phyloP scores from a whole-genome alignment of 2,329 filamentous ascomycete species.

The Helotiales sp. region DNA sequence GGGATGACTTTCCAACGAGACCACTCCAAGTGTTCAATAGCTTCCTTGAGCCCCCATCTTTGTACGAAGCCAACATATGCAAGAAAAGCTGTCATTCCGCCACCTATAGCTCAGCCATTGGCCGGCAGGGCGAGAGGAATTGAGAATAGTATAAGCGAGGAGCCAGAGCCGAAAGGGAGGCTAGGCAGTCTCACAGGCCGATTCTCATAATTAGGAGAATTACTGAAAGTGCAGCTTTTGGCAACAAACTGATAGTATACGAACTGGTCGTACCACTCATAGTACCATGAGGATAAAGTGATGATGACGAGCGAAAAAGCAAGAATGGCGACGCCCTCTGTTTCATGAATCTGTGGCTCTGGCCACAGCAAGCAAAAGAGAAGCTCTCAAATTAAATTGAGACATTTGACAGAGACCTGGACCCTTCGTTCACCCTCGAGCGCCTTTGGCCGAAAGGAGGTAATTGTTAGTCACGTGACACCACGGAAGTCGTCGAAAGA shows the following conservation, averaged over 20 bases:
- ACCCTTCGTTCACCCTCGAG: not conserved
- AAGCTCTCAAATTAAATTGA: slow-evolving; percentile 1
- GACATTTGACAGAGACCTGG: not conserved
- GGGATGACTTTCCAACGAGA: no score
- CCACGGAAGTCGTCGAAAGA: not conserved
- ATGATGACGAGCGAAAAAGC: not conserved
- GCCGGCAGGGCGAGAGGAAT: not conserved
- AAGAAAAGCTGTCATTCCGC: not conserved
- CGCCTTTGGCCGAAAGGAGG: not conserved
- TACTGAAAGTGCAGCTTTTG: not conserved
- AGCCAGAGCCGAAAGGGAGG: not conserved
- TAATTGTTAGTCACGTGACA: not conserved
- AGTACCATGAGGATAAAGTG: not conserved
- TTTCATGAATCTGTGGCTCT: not conserved
- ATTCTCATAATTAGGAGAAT: not conserved
- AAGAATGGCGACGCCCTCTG: not conserved
- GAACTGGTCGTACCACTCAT: no score
- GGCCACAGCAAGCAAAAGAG: not conserved
- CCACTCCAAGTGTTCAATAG: not conserved
- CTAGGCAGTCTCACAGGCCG: not conserved
- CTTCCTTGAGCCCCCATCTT: not conserved
- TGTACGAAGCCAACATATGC: not conserved
- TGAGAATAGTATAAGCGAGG: not conserved
- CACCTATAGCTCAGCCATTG: not conserved
- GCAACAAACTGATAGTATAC: not conserved